phyloP scores from a whole-genome alignment of 352 stramenopile genomes.

The Pythium angustatum region DNA sequence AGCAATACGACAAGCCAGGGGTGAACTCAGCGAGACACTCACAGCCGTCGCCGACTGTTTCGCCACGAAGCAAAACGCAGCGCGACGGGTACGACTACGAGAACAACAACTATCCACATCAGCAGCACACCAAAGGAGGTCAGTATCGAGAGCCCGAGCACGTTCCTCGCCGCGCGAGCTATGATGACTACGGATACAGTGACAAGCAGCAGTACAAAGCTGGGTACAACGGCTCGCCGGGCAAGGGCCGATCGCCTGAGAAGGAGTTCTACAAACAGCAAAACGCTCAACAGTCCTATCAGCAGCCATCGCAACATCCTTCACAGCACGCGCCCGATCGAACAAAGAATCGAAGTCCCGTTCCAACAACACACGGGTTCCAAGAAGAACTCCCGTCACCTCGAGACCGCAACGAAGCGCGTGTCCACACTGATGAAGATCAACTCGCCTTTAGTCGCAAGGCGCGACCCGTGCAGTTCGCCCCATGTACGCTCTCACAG shows the following conservation, averaged over 20 bases:
- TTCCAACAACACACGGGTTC: neutral
- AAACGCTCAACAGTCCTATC: conserved; percentile 7
- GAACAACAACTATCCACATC: conserved; percentile 32
- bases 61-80: conserved; percentile 35
- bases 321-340: conserved; percentile 3
- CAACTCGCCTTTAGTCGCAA: conserved; percentile 81
- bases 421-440: conserved; percentile 54
- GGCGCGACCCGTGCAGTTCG: conserved; percentile 70
- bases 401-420: conserved; percentile 62
- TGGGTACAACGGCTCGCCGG: conserved; percentile 11
- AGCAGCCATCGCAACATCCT: conserved; percentile 3
- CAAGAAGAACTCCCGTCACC: conserved; percentile 45
- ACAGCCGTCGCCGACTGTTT: conserved; percentile 30
- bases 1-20: conserved; percentile 12
- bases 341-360: conserved; percentile 27
- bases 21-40: conserved; percentile 23
- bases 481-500: conserved; percentile 82
- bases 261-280: conserved; percentile 15
- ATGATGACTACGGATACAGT: conserved; percentile 41
- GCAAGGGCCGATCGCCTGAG: conserved; percentile 23
- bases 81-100: conserved; percentile 37
- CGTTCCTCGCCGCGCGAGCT: conserved; percentile 35
- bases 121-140: conserved; percentile 8
- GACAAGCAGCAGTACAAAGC: conserved; percentile 14
- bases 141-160: conserved; percentile 27